phyloP scores from a whole-genome alignment of 768 basidiomycete genomes.

The Termitomyces sp. region DNA sequence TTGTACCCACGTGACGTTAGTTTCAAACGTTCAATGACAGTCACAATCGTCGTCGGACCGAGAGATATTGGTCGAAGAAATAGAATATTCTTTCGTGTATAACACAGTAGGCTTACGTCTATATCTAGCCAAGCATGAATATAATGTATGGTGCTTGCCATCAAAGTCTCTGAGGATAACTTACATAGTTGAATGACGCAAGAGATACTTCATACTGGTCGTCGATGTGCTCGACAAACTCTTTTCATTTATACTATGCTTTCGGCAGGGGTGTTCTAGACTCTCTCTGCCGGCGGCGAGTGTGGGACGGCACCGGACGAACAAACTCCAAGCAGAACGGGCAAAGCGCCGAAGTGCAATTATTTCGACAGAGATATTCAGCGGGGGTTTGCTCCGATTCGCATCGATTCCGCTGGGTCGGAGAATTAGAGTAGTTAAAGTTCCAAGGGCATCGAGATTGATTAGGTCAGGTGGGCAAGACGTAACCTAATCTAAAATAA shows the following conservation, averaged over 20 bases:
- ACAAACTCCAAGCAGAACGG: background rate
- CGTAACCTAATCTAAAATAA: conserved; percentile 17
- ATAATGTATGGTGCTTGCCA: too few species aligned
- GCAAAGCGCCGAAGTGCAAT: too few species aligned
- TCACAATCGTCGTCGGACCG: too few species aligned
- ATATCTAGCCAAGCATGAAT: too few species aligned
- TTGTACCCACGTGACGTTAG: too few species aligned
- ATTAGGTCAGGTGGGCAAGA: conserved; percentile 7
- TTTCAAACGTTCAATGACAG: too few species aligned
- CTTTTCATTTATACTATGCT: background rate
- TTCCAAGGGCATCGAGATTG: conserved; percentile 1
- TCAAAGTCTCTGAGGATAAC: too few species aligned
- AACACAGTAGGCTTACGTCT: too few species aligned
- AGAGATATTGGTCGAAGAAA: too few species aligned
- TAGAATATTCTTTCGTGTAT: too few species aligned
- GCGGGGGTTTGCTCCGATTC: background rate
- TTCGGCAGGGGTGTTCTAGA: background rate
- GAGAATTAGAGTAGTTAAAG: conserved; percentile 51
- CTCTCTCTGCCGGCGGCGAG: background rate
- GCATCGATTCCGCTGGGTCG: background rate
- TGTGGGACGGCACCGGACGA: background rate
- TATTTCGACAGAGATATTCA: too few species aligned
- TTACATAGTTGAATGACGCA: background rate
- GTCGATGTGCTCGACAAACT: background rate
- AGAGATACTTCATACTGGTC: background rate